phyloP scores from a whole-genome alignment of 2,329 filamentous ascomycete species.

The Clonostachys solani region DNA sequence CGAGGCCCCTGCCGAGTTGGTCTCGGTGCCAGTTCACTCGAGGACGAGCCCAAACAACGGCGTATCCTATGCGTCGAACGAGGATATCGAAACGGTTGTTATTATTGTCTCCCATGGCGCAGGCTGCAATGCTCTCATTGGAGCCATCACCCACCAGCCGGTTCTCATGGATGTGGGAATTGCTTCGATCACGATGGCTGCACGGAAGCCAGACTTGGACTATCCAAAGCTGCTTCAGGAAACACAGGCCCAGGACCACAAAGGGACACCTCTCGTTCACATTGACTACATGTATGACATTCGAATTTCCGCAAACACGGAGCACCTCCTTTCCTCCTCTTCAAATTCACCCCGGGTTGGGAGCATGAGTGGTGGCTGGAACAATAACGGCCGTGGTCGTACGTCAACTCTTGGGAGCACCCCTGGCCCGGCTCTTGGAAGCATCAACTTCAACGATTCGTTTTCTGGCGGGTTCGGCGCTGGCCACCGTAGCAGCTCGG shows the following conservation, averaged over 20 bases:
- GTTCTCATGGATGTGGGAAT: constrained; percentile 87
- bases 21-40: constrained; percentile 27
- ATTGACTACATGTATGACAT: constrained; percentile 68
- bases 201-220: constrained; percentile 48
- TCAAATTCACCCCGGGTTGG: constrained; percentile 26
- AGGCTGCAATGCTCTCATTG: constrained; percentile 92
- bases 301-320: constrained; percentile 68
- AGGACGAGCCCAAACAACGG: constrained; percentile 19
- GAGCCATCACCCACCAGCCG: constrained; percentile 85
- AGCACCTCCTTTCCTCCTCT: constrained; percentile 56
- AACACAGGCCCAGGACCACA: neutral
- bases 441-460: constrained; percentile 30
- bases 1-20: constrained; percentile 45
- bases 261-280: constrained; percentile 23
- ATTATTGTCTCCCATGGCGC: constrained; percentile 91
- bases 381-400: constrained; percentile 24
- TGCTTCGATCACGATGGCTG: constrained; percentile 87
- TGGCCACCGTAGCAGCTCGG: constrained; percentile 38
- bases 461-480: constrained; percentile 14
- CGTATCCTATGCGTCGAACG: constrained; percentile 41
- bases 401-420: constrained; percentile 16
- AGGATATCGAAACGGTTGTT: constrained; percentile 71
- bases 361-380: constrained; percentile 11
- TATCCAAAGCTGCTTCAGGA: constrained; percentile 19
- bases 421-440: neutral